Conservation (phyloP, 2,329 filamentous ascomycete genomes). For the Ophiostoma ips region DNA sequence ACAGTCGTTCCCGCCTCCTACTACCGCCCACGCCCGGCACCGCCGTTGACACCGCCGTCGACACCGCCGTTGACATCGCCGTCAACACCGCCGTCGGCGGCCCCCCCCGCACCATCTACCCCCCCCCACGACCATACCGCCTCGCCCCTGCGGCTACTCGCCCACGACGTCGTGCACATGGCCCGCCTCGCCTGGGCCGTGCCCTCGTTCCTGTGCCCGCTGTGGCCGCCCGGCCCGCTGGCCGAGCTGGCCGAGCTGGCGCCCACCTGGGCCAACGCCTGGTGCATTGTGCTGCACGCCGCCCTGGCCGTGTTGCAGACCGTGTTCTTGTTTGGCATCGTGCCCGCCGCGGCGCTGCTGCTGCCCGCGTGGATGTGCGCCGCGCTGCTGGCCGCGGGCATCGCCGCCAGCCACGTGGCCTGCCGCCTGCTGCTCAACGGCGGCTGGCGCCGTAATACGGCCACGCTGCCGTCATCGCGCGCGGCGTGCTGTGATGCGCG, state of each 20-base stretch:
- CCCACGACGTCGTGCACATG: constrained; percentile 41
- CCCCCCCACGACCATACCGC: constrained; percentile 31
- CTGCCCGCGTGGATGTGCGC: constrained; percentile 33
- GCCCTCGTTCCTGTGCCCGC: constrained; percentile 47
- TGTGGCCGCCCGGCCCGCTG: constrained; percentile 37
- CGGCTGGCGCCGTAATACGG: no score
- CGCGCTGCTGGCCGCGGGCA: constrained; percentile 27
- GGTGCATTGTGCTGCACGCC: constrained; percentile 42
- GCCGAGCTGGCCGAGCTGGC: constrained; percentile 59
- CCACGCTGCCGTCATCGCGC: constrained; percentile 30
- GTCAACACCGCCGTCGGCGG: no score
- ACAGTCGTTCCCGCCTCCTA: no score
- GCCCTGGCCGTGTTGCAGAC: constrained; percentile 46
- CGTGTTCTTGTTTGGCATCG: constrained; percentile 42
- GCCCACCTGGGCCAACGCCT: constrained; percentile 40
- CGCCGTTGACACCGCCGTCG: no score
- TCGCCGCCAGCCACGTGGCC: constrained; percentile 36
- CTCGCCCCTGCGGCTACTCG: constrained; percentile 34
- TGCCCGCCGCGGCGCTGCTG: constrained; percentile 37
- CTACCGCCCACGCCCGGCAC: no score
- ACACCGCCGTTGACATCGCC: no score
- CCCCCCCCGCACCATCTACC: no score
- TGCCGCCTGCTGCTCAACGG: constrained; percentile 39
- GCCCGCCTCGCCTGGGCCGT: constrained; percentile 41
- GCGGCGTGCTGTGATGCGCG: no score